A percentile compares a stretch with the other conserved stretches of the same genome.
Evolutionary conservation across 192 early-diverging fungal genomes (phyloP).

Genomic region (Ambispora gerdemannii): DNA sequence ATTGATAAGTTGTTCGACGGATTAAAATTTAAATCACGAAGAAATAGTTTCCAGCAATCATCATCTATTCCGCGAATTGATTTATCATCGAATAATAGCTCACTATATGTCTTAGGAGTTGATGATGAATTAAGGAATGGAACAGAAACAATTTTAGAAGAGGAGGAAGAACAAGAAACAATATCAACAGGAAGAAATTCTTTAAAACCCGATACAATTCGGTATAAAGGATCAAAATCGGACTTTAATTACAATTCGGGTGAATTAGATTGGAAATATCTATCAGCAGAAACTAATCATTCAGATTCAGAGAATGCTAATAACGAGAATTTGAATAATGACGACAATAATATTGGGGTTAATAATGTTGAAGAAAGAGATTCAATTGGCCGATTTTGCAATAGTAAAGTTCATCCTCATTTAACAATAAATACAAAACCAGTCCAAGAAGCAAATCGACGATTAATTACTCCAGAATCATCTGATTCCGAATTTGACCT

Average conservation of each 20-base stretch:
- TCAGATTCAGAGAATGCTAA: conserved; percentile 19
- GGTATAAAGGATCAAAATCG: background rate
- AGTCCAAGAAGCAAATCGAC: background rate
- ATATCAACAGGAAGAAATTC: background rate
- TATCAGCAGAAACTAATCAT: conserved; percentile 28
- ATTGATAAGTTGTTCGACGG: conserved; percentile 26
- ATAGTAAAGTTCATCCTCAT: background rate
- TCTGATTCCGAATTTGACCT: conserved; percentile 33
- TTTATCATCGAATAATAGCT: background rate
- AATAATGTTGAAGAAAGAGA: background rate
- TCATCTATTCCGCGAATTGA: background rate
- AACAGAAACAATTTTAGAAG: conserved; percentile 3
- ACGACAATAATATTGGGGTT: background rate
- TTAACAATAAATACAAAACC: conserved; percentile 25
- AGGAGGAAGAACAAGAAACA: background rate
- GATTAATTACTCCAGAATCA: conserved; percentile 25
- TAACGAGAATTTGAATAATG: conserved; percentile 5
- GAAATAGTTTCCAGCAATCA: conserved; percentile 7
- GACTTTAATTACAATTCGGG: background rate
- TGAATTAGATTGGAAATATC: conserved; percentile 30
- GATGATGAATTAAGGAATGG: conserved; percentile 15
- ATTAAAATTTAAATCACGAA: conserved; percentile 11
- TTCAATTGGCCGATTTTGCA: background rate
- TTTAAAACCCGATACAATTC: background rate
- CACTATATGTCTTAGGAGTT: background rate